These are phyloP conservation scores for Aspergillus oerlinghausenensis DNA, from an alignment of 2,329 filamentous ascomycete genomes.

Conservation along the genomic window DNA sequence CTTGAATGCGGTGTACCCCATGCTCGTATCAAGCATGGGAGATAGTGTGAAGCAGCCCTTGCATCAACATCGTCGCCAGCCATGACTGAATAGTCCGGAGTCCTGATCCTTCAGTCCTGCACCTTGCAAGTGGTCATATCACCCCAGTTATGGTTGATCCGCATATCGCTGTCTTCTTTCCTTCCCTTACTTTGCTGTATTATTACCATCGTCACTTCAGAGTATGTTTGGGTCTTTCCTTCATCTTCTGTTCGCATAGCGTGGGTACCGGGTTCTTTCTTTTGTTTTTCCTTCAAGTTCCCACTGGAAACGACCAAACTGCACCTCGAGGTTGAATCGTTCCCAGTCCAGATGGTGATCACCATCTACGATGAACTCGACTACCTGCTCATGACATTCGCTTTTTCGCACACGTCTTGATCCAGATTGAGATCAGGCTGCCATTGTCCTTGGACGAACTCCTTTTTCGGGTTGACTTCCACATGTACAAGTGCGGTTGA, in stretches of 20 bases:
- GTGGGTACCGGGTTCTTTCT: constrained; percentile 21
- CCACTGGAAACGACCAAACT: background rate
- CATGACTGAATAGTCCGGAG: background rate
- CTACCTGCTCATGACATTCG: background rate
- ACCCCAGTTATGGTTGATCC: background rate
- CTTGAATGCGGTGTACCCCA: background rate
- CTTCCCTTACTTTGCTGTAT: constrained; percentile 5
- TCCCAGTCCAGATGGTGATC: background rate
- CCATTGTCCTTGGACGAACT: background rate
- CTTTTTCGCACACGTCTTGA: background rate
- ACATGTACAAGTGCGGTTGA: background rate
- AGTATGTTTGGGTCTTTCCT: constrained; percentile 1
- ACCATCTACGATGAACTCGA: background rate
- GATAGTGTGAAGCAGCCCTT: constrained; percentile 1
- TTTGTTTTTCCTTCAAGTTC: constrained; percentile 2
- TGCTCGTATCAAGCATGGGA: background rate
- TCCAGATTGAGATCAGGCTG: background rate
- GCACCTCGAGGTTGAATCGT: background rate
- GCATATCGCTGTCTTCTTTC: background rate
- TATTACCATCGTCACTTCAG: constrained; percentile 4
- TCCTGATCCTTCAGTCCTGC: background rate
- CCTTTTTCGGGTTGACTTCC: background rate
- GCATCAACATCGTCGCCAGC: background rate
- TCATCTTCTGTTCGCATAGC: constrained; percentile 26
- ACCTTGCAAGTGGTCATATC: background rate